Evolutionary conservation across 2,329 filamentous ascomycete genomes (phyloP).

Genomic region (Penicillium sp.): DNA sequence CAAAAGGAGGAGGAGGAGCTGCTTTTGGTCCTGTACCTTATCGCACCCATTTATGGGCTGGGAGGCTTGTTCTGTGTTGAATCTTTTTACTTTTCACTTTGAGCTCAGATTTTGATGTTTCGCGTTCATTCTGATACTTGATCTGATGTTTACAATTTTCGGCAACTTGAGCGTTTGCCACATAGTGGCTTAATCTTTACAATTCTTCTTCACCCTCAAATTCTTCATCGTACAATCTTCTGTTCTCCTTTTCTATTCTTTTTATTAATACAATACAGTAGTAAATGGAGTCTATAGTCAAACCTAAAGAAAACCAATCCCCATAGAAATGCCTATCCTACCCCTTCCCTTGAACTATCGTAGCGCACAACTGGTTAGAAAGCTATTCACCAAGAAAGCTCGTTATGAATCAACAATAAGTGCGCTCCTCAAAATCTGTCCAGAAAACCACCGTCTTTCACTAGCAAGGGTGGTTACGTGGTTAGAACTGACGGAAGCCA

Average conservation of each 20-base stretch:
- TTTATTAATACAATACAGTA: not conserved
- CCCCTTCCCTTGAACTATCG: not conserved
- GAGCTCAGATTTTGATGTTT: not conserved
- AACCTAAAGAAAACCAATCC: not conserved
- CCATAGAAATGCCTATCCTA: not conserved
- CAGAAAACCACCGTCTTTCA: not conserved
- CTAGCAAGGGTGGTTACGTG: not conserved
- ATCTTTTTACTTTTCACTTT: not conserved
- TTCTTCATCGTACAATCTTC: not conserved
- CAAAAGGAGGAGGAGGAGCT: conserved; percentile 4
- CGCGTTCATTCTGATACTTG: not conserved
- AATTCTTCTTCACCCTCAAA: not conserved
- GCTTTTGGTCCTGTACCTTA: not conserved
- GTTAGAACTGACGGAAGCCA: not conserved
- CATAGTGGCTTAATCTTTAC: not conserved
- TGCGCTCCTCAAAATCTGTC: not conserved
- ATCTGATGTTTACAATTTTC: not conserved
- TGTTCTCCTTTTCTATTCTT: not conserved
- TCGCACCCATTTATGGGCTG: not conserved
- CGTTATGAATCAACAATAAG: not conserved
- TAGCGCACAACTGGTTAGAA: not conserved
- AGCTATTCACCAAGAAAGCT: not conserved
- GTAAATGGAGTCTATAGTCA: not conserved
- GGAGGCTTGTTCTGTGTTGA: not conserved
- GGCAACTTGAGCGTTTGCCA: not conserved